These are phyloP conservation scores for Arthrobotrys iridis DNA, from an alignment of 2,329 filamentous ascomycete species.

Conservation along the genomic window DNA sequence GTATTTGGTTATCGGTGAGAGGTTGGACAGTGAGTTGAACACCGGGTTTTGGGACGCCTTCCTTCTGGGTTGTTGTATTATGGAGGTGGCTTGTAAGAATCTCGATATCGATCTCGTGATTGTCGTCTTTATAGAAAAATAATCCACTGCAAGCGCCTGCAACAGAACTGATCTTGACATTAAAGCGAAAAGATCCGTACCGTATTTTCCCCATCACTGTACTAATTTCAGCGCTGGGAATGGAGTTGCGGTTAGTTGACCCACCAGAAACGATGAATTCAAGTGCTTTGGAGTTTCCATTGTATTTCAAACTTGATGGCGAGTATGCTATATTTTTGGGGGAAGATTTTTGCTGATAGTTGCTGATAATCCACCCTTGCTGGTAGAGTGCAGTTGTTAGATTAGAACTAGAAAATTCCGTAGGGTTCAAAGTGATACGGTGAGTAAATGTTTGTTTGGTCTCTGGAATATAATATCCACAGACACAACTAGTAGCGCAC, in stretches of 20 bases:
- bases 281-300: constrained; percentile 12
- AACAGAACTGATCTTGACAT: constrained; percentile 24
- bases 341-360: constrained; percentile 1
- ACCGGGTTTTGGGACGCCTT: constrained; percentile 32
- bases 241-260: background rate
- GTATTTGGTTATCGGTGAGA: constrained; percentile 6
- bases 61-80: background rate
- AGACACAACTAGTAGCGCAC: constrained; percentile 5
- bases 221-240: constrained; percentile 31
- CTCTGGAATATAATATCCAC: constrained; percentile 50
- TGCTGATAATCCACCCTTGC: constrained; percentile 36
- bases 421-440: constrained; percentile 9
- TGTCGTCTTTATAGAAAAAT: constrained; percentile 51
- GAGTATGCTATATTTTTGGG: constrained; percentile 39
- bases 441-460: constrained; percentile 35
- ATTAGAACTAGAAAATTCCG: background rate
- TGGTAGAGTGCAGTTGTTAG: background rate
- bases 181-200: constrained; percentile 46
- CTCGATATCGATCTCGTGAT: constrained; percentile 51
- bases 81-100: constrained; percentile 46
- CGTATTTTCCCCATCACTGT: constrained; percentile 32
- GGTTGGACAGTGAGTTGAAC: constrained; percentile 41
- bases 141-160: constrained; percentile 39
- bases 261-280: constrained; percentile 44
- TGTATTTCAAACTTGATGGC: constrained; percentile 29